Percentiles rank a stretch among this genome's conserved stretches.
phyloP scores from a whole-genome alignment of 2,329 filamentous ascomycete species.

The Thermoascus crustaceus region DNA sequence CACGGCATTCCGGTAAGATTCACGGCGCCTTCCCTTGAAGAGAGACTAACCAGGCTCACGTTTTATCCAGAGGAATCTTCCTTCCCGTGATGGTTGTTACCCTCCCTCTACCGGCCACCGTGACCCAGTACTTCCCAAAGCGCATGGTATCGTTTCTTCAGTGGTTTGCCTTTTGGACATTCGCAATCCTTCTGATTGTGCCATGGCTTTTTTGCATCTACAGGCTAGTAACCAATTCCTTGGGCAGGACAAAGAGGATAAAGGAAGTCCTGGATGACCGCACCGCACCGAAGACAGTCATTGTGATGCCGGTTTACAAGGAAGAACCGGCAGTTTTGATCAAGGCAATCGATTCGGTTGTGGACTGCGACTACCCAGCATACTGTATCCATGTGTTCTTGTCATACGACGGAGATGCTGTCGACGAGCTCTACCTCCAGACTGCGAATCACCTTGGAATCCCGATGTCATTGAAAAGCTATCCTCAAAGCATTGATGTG shows the following conservation, averaged over 20 bases:
- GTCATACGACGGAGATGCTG: constrained; percentile 84
- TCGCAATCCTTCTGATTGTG: constrained; percentile 72
- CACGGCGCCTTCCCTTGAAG: neutral
- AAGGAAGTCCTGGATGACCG: constrained; percentile 76
- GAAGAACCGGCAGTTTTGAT: constrained; percentile 78
- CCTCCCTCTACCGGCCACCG: constrained; percentile 65
- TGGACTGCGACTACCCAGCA: constrained; percentile 87
- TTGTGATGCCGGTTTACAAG: constrained; percentile 96
- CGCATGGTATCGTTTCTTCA: constrained; percentile 65
- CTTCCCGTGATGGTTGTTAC: constrained; percentile 92
- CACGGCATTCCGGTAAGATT: constrained; percentile 59
- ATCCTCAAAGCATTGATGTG: constrained; percentile 86
- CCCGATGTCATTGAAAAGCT: constrained; percentile 60
- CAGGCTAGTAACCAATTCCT: constrained; percentile 76
- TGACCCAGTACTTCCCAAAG: constrained; percentile 65
- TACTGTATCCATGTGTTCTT: constrained; percentile 91
- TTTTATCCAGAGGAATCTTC: constrained; percentile 60
- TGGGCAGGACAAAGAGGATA: constrained; percentile 73
- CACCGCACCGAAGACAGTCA: constrained; percentile 85
- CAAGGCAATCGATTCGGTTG: constrained; percentile 81
- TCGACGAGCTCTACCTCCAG: constrained; percentile 81
- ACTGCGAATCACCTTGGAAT: constrained; percentile 81
- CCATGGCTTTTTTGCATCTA: constrained; percentile 94
- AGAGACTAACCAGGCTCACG: constrained; percentile 7
- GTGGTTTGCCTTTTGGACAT: constrained; percentile 94